Evolutionary conservation across 164 flowering plant species (phyloP), one percentile per base, ranked within the genome.

Genomic region (Paratinospora sagittata): DNA sequence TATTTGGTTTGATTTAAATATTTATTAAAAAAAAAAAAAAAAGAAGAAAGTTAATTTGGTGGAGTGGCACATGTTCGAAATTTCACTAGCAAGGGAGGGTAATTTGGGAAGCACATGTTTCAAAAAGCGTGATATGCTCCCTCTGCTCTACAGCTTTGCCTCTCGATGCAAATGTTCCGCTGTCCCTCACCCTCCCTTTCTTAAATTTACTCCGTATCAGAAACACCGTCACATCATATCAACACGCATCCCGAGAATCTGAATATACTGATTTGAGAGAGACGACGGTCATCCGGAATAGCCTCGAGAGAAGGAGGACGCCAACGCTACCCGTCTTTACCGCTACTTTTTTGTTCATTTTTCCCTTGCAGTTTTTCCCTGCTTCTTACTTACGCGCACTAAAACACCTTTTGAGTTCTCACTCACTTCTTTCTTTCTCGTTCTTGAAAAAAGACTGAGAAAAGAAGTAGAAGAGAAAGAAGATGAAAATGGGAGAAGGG

Each of bases 401-500:
- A n/a, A n/a, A n/a, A 16, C 58, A 2, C 7, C 21, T 10, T 13
- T 52, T 19, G 49, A n/a, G n/a, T n/a, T n/a, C n/a, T n/a, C n/a
- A n/a, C n/a, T n/a, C n/a, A n/a, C n/a, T n/a, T n/a, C n/a, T n/a
- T n/a, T n/a, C n/a, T n/a, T n/a, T n/a, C n/a, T n/a, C n/a, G n/a
- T n/a, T n/a, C n/a, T 43, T 43, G 9, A 9, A 65, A 10, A 24
- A 27, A 63, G 52, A 27, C 8, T 16, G 11, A 24, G 9, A 43
- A 47, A 9, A 70, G 57, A 72, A 49, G 33, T 49, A 24, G 61
- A 4, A 13, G 6, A 55, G 19, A 36, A 34, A 57, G 24, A 34
- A 8, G 43, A 11, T 39, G 7, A 19, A 66, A 64, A 85, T 83
- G 86, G 82, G 79, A 24, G 90, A 86, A 71, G 90, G 87, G 33